phyloP scores from a whole-genome alignment of 2,329 filamentous ascomycete species.

The Saccharata proteae region DNA sequence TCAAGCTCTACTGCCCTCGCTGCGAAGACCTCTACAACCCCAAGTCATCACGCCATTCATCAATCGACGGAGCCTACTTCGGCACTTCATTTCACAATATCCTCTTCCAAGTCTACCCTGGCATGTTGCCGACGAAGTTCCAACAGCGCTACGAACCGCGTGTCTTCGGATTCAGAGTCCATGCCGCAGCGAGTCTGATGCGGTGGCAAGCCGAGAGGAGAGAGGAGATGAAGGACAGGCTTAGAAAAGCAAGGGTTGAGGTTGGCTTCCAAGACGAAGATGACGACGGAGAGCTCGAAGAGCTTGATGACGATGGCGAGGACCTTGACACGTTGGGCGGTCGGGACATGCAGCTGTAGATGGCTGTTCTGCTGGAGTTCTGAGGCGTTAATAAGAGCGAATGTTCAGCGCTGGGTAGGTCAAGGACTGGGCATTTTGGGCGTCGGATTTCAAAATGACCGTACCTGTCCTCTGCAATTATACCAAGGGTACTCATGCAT shows the following conservation, averaged over 20 bases:
- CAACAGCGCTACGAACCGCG: slow-evolving; percentile 76
- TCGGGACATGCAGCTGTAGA: too few species aligned
- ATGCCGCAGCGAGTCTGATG: slow-evolving; percentile 74
- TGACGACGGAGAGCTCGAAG: slow-evolving; percentile 50
- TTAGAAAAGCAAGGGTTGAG: slow-evolving; percentile 58
- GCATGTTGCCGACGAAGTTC: slow-evolving; percentile 76
- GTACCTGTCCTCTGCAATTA: too few species aligned
- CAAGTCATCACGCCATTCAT: slow-evolving; percentile 88
- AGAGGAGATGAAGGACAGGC: slow-evolving; percentile 67
- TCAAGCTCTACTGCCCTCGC: slow-evolving; percentile 92
- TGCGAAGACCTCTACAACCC: slow-evolving; percentile 99
- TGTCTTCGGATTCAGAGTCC: slow-evolving; percentile 92
- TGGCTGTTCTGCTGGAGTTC: too few species aligned
- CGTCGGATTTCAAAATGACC: too few species aligned
- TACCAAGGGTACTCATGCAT: too few species aligned
- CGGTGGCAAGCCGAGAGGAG: slow-evolving; percentile 80
- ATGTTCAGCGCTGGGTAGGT: too few species aligned
- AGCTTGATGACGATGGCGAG: slow-evolving; percentile 34
- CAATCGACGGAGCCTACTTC: slow-evolving; percentile 96
- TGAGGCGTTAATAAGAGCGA: too few species aligned
- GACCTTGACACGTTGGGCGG: too few species aligned
- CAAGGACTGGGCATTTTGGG: too few species aligned
- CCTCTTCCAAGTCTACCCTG: slow-evolving; percentile 94
- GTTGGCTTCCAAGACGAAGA: slow-evolving; percentile 62
- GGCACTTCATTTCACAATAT: slow-evolving; percentile 98